Conservation (phyloP, 345 rosid genomes). For the Schrenkiella parvula region DNA sequence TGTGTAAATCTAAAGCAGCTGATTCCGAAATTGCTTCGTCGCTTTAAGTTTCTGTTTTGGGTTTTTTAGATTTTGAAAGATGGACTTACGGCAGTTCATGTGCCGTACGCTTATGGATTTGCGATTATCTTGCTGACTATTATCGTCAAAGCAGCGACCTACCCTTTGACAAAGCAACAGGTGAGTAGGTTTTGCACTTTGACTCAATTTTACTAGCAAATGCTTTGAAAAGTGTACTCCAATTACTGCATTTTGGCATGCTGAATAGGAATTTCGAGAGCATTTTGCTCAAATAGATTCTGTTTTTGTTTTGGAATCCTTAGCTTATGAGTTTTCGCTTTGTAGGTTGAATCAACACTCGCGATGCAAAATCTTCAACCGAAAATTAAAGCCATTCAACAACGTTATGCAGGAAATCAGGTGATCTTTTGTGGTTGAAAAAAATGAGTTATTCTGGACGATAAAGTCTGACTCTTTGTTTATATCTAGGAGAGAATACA, state of each 20-base stretch:
- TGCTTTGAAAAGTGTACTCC: background rate
- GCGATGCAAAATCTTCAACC: conserved; percentile 99
- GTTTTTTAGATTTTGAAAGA: conserved; percentile 66
- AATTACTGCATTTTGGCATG: background rate
- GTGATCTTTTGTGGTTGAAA: conserved; percentile 30
- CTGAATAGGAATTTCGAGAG: background rate
- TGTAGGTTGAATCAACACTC: conserved; percentile 90
- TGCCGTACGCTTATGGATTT: conserved; percentile 89
- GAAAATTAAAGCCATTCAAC: conserved; percentile 93
- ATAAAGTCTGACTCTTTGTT: background rate
- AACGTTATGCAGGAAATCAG: conserved; percentile 97
- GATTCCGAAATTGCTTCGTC: background rate
- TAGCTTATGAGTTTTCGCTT: background rate
- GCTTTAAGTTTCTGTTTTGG: background rate
- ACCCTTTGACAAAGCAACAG: conserved; percentile 92
- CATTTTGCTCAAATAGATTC: background rate
- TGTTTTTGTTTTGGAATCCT: no score
- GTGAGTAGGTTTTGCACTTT: conserved; percentile 30
- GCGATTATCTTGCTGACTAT: conserved; percentile 89
- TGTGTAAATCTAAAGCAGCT: background rate
- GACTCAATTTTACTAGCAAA: background rate
- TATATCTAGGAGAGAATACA: conserved; percentile 84
- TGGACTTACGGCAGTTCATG: conserved; percentile 70
- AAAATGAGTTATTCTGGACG: background rate
- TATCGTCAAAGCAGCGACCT: conserved; percentile 71